These are phyloP conservation scores for Citrus sinensis DNA, from an alignment of 345 rosid genomes.

Conservation along the genomic window DVS_A1.0 CM039166.1:13430001-13430500, in stretches of 20 bases:
- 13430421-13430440: not conserved
- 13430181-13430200: not conserved
- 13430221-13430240: not conserved
- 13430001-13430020: not conserved
- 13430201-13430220: not conserved
- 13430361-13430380: not conserved
- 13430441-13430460: not conserved
- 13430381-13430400: not conserved
- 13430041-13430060: not conserved
- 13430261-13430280: constrained; percentile 49
- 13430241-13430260: constrained; percentile 13
- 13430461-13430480: not conserved
- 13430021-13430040: not conserved
- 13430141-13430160: not conserved
- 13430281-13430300: constrained; percentile 63
- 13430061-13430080: not conserved
- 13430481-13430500: not conserved
- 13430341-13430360: constrained; percentile 12
- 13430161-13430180: not conserved
- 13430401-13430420: not conserved
- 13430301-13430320: constrained; percentile 86
- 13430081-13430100: not conserved
- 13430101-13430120: not conserved
- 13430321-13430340: constrained; percentile 67
- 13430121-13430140: not conserved